These are phyloP conservation scores for Glutinoglossum americanum DNA, from an alignment of 495 filamentous ascomycete genomes.

Conservation along the genomic window DNA sequence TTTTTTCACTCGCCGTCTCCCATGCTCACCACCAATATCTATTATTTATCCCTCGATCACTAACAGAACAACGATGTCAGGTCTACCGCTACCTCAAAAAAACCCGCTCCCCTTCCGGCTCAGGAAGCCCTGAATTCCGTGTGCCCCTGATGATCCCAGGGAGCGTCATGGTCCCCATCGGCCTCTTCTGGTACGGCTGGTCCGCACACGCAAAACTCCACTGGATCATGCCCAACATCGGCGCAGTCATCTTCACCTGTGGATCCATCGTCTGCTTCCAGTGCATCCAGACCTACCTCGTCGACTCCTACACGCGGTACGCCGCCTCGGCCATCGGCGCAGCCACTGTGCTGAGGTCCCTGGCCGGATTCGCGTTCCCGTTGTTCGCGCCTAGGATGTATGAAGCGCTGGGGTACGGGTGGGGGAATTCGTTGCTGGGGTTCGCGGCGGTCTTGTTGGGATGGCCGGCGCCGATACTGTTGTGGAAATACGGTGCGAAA, in stretches of 20 bases:
- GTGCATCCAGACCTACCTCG: slow-evolving; percentile 50
- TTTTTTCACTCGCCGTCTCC: not conserved
- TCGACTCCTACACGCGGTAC: slow-evolving; percentile 57
- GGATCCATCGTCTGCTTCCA: slow-evolving; percentile 37
- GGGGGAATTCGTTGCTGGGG: slow-evolving; percentile 40
- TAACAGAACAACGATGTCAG: not conserved
- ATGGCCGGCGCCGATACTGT: slow-evolving; percentile 33
- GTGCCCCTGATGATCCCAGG: slow-evolving; percentile 37
- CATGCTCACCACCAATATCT: no score
- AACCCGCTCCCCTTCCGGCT: not conserved
- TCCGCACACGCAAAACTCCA: slow-evolving; percentile 22
- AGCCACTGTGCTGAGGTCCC: slow-evolving; percentile 37
- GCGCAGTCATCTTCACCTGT: slow-evolving; percentile 22
- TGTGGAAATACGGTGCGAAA: slow-evolving; percentile 36
- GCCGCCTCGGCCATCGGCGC: slow-evolving; percentile 55
- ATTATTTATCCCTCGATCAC: not conserved
- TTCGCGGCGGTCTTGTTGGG: slow-evolving; percentile 33
- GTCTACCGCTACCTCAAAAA: not conserved
- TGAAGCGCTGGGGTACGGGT: slow-evolving; percentile 31
- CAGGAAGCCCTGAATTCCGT: slow-evolving; percentile 29
- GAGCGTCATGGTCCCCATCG: slow-evolving; percentile 29
- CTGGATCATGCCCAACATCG: slow-evolving; percentile 28
- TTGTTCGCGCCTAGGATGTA: slow-evolving; percentile 53
- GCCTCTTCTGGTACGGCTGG: slow-evolving; percentile 47
- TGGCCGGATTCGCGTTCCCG: slow-evolving; percentile 58